Conservation (phyloP, 2,329 filamentous ascomycete genomes). For the Colletotrichum musae region DNA sequence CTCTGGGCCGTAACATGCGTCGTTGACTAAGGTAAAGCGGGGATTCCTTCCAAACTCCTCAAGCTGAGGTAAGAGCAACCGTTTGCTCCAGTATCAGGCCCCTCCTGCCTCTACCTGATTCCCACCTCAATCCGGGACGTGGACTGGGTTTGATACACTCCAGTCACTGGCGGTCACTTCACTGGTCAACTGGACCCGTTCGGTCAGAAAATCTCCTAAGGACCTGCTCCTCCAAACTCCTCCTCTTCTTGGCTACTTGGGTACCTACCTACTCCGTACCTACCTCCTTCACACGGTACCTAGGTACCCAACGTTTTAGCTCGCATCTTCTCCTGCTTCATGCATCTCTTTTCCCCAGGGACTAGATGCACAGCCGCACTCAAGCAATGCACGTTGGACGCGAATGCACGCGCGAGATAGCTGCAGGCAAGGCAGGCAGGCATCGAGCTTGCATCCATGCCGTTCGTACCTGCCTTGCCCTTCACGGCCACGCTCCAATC, state of each 20-base stretch:
- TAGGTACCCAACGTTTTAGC: slow-evolving; percentile 27
- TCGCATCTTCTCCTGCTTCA: slow-evolving; percentile 20
- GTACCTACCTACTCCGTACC: too few relatives aligned
- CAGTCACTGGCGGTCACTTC: too few relatives aligned
- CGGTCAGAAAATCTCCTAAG: neutral
- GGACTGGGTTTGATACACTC: too few relatives aligned
- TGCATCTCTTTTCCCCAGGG: slow-evolving; percentile 27
- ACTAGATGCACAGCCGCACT: slow-evolving; percentile 28
- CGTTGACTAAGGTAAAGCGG: too few relatives aligned
- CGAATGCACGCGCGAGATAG: slow-evolving; percentile 17
- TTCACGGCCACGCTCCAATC: neutral
- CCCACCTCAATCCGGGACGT: neutral
- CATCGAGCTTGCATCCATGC: slow-evolving; percentile 15
- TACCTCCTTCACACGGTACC: too few relatives aligned
- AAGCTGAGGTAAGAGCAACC: neutral
- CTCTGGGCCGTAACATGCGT: too few relatives aligned
- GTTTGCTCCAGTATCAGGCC: neutral
- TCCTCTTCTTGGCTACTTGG: neutral
- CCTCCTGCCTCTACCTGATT: neutral
- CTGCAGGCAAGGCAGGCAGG: slow-evolving; percentile 6
- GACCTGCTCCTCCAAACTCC: neutral
- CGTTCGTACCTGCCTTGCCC: neutral
- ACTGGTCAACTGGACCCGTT: too few relatives aligned
- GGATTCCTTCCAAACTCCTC: neutral
- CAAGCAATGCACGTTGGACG: slow-evolving; percentile 14